A percentile compares a stretch with the other conserved stretches of the same genome.
These are phyloP conservation scores for Tetrahymena thermophila DNA, from an alignment of 73 alveolate genomes.

Conservation along the genomic window DNA sequence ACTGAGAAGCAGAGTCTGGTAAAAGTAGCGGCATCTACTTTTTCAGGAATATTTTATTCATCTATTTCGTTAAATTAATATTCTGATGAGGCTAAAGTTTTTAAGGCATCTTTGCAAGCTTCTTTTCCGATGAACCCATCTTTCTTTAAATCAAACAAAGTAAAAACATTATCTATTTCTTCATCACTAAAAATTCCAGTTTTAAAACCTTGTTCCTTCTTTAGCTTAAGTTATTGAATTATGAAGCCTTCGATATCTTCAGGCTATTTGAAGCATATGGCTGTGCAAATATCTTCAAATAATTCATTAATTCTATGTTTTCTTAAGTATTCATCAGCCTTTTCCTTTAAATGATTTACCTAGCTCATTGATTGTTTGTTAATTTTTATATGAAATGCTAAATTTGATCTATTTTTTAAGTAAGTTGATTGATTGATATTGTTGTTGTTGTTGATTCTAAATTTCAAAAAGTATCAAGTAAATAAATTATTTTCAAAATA, in stretches of 20 bases:
- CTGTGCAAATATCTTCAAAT: constrained; percentile 52
- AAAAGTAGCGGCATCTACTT: constrained; percentile 11
- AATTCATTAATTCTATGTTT: constrained; percentile 50
- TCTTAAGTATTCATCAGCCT: constrained; percentile 52
- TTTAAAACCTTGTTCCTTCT: constrained; percentile 51
- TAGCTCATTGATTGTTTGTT: neutral
- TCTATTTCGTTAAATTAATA: constrained; percentile 37
- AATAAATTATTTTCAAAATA: neutral
- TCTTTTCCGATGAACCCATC: constrained; percentile 51
- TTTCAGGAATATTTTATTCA: constrained; percentile 38
- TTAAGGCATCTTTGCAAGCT: constrained; percentile 43
- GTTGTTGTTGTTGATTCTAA: neutral
- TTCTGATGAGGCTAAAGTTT: constrained; percentile 50
- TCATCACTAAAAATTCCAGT: constrained; percentile 53
- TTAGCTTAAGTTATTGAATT: constrained; percentile 40
- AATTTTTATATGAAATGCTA: neutral
- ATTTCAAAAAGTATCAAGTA: neutral
- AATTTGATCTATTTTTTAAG: neutral
- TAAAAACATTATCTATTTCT: constrained; percentile 52
- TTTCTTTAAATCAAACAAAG: constrained; percentile 53
- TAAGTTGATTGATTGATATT: no score
- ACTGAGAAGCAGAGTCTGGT: neutral
- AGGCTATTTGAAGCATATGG: constrained; percentile 48
- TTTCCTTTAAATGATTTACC: constrained; percentile 31
- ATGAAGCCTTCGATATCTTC: constrained; percentile 40